Evolutionary conservation across 495 filamentous ascomycete species (phyloP).

Genomic region (Astrothelium macrocarpum): DNA sequence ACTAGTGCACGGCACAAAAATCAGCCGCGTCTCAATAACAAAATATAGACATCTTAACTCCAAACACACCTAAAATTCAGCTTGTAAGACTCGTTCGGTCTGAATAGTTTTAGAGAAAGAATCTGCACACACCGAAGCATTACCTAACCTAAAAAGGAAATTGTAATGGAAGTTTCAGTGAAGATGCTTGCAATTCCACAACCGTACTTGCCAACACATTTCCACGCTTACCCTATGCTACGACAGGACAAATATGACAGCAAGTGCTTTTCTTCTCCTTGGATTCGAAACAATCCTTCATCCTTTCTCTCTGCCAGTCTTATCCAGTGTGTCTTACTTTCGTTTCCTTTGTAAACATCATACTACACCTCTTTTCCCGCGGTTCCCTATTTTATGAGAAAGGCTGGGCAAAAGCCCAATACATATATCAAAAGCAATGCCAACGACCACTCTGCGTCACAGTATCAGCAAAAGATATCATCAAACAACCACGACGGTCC

Average conservation of each 20-base stretch:
- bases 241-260: background rate
- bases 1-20: too few species aligned
- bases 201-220: background rate
- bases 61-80: too few species aligned
- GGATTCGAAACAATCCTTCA: background rate
- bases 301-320: background rate
- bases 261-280: background rate
- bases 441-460: background rate
- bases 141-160: too few species aligned
- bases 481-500: constrained; percentile 20
- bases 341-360: background rate
- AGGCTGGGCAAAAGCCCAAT: background rate
- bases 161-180: too few species aligned
- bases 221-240: background rate
- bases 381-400: background rate
- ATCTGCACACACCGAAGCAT: too few species aligned
- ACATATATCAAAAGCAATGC: constrained; percentile 1
- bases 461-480: constrained; percentile 10
- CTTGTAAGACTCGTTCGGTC: too few species aligned
- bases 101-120: too few species aligned
- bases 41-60: too few species aligned
- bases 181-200: background rate
- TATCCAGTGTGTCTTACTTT: background rate
- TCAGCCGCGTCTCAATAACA: too few species aligned
- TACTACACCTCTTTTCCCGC: background rate